phyloP scores from a whole-genome alignment of 495 filamentous ascomycete species.

The Aspergillus sparsus region DNA sequence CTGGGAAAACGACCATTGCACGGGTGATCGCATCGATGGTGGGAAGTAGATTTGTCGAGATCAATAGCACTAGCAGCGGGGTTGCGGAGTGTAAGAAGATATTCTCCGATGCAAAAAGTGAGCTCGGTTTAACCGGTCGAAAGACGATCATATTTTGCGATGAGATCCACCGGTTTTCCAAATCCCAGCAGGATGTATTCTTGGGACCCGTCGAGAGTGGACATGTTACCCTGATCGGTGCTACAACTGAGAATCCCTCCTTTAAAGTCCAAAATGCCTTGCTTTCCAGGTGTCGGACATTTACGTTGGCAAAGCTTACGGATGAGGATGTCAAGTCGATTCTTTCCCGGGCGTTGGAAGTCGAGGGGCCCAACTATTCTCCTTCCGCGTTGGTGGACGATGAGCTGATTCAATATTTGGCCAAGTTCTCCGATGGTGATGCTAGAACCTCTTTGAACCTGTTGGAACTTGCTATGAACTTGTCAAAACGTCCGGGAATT shows the following conservation, averaged over 20 bases:
- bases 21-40: conserved; percentile 84
- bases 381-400: conserved; percentile 68
- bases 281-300: conserved; percentile 85
- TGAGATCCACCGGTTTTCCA: conserved; percentile 94
- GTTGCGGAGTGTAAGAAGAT: conserved; percentile 97
- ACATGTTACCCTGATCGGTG: conserved; percentile 87
- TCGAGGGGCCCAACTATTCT: conserved; percentile 57
- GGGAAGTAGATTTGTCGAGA: conserved; percentile 86
- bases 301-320: conserved; percentile 75
- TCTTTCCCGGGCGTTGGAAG: conserved; percentile 67
- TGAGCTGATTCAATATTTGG: conserved; percentile 76
- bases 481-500: conserved; percentile 53
- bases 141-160: conserved; percentile 98
- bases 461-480: conserved; percentile 77
- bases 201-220: conserved; percentile 90
- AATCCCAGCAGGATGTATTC: conserved; percentile 94
- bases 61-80: conserved; percentile 88
- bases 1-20: conserved; percentile 96
- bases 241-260: conserved; percentile 94
- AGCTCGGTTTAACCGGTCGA: conserved; percentile 76
- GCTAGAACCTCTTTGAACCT: conserved; percentile 91
- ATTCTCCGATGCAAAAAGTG: conserved; percentile 80
- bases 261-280: conserved; percentile 92
- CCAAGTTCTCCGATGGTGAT: conserved; percentile 86
- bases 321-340: conserved; percentile 71